Conservation (phyloP, 768 basidiomycete species). For the Amanita fuliginea region DNA sequence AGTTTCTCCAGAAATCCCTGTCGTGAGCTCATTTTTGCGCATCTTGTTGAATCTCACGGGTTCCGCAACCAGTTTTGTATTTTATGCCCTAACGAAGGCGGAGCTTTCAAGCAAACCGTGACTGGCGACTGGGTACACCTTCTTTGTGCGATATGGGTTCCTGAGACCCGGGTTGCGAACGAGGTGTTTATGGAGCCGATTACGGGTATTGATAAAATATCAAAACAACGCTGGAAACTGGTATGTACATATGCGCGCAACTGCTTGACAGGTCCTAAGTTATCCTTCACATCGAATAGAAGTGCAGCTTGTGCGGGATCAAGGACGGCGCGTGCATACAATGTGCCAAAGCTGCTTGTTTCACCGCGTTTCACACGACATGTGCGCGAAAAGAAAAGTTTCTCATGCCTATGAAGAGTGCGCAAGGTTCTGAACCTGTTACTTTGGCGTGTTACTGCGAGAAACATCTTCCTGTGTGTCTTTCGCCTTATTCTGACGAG, state of each 20-base stretch:
- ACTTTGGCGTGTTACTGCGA: slow-evolving; percentile 79
- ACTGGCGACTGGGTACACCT: slow-evolving; percentile 93
- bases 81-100: slow-evolving; percentile 94
- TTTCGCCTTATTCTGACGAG: neutral
- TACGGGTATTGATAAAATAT: slow-evolving; percentile 77
- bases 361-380: slow-evolving; percentile 88
- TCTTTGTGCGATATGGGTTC: slow-evolving; percentile 95
- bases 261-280: neutral
- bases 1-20: slow-evolving; percentile 92
- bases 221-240: slow-evolving; percentile 89
- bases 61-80: slow-evolving; percentile 63
- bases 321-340: slow-evolving; percentile 86
- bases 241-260: slow-evolving; percentile 33
- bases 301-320: slow-evolving; percentile 35
- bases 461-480: slow-evolving; percentile 77
- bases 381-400: slow-evolving; percentile 85
- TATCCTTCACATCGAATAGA: slow-evolving; percentile 17
- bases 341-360: slow-evolving; percentile 84
- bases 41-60: neutral
- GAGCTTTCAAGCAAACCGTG: slow-evolving; percentile 95
- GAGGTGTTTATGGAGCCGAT: slow-evolving; percentile 98
- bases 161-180: slow-evolving; percentile 87
- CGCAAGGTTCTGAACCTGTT: slow-evolving; percentile 62
- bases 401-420: slow-evolving; percentile 78
- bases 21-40: slow-evolving; percentile 40